phyloP scores from a whole-genome alignment of 345 rosid species.

The Eutrema yunnanense region DNA sequence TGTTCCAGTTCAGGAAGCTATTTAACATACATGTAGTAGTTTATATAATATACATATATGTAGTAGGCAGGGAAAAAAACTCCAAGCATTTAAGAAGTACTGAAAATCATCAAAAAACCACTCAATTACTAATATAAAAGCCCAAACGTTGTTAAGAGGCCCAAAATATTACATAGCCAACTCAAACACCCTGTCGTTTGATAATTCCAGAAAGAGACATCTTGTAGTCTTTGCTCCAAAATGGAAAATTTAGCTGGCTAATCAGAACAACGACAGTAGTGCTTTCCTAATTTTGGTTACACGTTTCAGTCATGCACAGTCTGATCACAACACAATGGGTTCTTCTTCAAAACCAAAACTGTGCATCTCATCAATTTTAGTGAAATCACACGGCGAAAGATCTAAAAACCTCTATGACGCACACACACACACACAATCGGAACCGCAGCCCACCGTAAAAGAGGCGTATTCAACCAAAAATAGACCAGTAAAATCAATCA shows the following conservation, averaged over 20 bases:
- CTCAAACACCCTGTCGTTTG: not conserved
- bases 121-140: not conserved
- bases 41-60: no score
- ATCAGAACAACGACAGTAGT: not conserved
- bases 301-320: conserved; percentile 20
- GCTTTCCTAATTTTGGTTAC: not conserved
- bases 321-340: not conserved
- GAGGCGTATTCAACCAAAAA: not conserved
- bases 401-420: not conserved
- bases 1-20: conserved; percentile 18
- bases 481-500: not conserved
- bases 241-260: not conserved
- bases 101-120: not conserved
- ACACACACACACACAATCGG: not conserved
- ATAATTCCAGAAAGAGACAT: not conserved
- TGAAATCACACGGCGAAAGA: not conserved
- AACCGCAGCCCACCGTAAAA: not conserved
- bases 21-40: not conserved
- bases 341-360: not conserved
- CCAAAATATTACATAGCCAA: not conserved
- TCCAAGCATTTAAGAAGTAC: not conserved
- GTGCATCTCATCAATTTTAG: not conserved
- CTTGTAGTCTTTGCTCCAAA: not conserved
- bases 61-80: not conserved
- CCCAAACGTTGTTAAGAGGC: not conserved